Evolutionary conservation across 768 basidiomycete species (phyloP), one percentile per base, ranked within the genome.

Genomic region (Tricholoma furcatifolium): DNA sequence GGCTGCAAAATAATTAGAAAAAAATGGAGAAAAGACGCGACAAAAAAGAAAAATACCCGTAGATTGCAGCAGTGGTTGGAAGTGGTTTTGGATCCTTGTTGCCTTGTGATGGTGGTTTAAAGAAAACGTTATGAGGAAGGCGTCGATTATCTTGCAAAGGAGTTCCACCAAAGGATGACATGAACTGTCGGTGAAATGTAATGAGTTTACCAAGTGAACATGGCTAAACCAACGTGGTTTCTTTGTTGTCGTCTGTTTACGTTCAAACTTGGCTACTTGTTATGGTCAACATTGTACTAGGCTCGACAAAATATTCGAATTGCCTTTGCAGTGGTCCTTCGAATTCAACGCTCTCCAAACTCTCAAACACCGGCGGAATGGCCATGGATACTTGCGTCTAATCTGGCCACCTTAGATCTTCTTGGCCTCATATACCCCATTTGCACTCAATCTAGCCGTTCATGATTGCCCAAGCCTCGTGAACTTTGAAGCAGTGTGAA

Each of bases 91-190:
- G 68, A 17, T 67, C 69, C 48, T 70, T 70, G 58, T 65, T 67
- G 45, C 60, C 66, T 60, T 60, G 69, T 17, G 70, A 69, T 47
- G 68, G 65, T 52, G 70, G 70, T 75, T 87, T 88, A 67, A 89
- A 82, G 65, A 92, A 91, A 46, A 87, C 78, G 67, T 76, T 74
- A 68, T 86, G 88, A 80, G 90, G 88, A 67, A 91, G 82, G 74
- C 89, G 85, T 80, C 88, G 53, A 14, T 32, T 87, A 76, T 84
- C 86, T 83, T 89, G 85, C 73, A 91, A 72, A 52, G 89, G 87
- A 68, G 89, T 91, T 69, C 83, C 80, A 67, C 87, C 79, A 83
- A 92, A 27, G 27, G 27, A 92, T 71, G 88, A 91, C 89, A 92
- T 92, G 79, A 76, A 74, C 65, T 66, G 65, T 56, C 57, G 56